Evolutionary conservation across 2,329 filamentous ascomycete species (phyloP), one percentile per base, ranked within the genome.

Genomic region (Drechslerella dactyloides): DNA sequence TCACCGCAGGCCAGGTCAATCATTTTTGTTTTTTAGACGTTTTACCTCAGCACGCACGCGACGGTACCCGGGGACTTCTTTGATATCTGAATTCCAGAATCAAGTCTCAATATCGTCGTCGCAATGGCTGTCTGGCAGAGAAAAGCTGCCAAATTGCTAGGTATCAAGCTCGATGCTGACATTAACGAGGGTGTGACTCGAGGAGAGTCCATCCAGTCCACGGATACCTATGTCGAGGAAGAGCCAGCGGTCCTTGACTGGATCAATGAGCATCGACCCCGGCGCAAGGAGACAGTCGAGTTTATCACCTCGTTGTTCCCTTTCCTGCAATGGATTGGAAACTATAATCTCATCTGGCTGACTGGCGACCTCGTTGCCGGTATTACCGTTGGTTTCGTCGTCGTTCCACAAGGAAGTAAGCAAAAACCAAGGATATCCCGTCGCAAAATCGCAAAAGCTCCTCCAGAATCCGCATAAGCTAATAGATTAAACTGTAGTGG

Each of bases 271-370:
- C 80, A 89, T 17, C 78, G 85, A 0, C 94, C 93, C 0, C 83
- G 82, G 0, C 79, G 82, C 6, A 74, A 78, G 0, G 84, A 89
- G 37, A 60, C 88, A 2, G 54, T 79, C 3, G 76, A 81, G 1
- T 99, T 97, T 78, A 63, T 87, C 66, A 81, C 60, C 8, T 69
- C 74, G 6, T 50, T 77, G 0, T 96, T 99, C 75, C 94, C 94
- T 0, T 97, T 97, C 78, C 79, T 90, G 3, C 83, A 86, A n/a
- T 99, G 94, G 94, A 93, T 97, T 65, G 80, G 82, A 10, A 86
- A 88, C 75, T 99, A 99, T 82, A 99, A 99, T 78, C 10, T 88
- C 2, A 88, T 92, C 82, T 99, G 94, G 94, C 81, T 97, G 4
- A 79, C 87, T 15, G 94, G 94, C 76, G 94, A 99, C 81, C 80